Conservation (phyloP, 352 stramenopile genomes). For the Globisporangium barbulae region DNA sequence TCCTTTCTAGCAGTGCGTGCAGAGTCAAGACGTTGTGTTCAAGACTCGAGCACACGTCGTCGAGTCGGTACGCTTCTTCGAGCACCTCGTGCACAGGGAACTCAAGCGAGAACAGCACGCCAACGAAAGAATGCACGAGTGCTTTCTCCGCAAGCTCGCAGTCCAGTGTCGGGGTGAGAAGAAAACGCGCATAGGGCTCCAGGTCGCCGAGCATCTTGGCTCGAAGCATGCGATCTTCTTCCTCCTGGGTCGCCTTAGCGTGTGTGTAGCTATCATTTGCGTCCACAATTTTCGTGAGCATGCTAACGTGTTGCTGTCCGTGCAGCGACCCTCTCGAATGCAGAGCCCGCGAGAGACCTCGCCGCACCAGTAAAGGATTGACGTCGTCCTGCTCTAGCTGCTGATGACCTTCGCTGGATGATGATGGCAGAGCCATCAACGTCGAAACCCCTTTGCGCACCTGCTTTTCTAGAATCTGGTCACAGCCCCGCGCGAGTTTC, state of each 20-base stretch:
- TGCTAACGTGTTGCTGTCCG: slow-evolving; percentile 9
- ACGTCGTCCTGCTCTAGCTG: neutral
- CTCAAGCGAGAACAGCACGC: slow-evolving; percentile 51
- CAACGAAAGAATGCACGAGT: slow-evolving; percentile 55
- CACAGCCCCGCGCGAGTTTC: slow-evolving; percentile 22
- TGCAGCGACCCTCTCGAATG: slow-evolving; percentile 4
- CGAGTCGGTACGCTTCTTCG: slow-evolving; percentile 31
- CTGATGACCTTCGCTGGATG: neutral
- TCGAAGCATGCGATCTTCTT: slow-evolving; percentile 12
- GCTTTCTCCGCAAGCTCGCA: slow-evolving; percentile 38
- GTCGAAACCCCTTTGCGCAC: slow-evolving; percentile 11
- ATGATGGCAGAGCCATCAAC: neutral
- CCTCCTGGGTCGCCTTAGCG: slow-evolving; percentile 11
- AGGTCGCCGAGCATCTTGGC: slow-evolving; percentile 34
- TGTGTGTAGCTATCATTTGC: neutral
- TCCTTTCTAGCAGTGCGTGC: slow-evolving; percentile 25
- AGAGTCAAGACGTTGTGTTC: slow-evolving; percentile 36
- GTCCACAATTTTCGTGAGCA: slow-evolving; percentile 8
- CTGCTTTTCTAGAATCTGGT: slow-evolving; percentile 26
- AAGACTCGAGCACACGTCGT: slow-evolving; percentile 31
- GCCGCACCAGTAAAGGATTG: neutral
- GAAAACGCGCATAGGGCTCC: slow-evolving; percentile 40
- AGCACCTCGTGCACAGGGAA: slow-evolving; percentile 34
- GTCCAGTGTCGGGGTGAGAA: slow-evolving; percentile 48
- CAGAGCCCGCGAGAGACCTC: slow-evolving; percentile 4